A percentile compares a stretch with the other conserved stretches of the same genome.
Evolutionary conservation across 2,329 filamentous ascomycete species (phyloP).

Genomic region (Beauveria brongniartii): DNA sequence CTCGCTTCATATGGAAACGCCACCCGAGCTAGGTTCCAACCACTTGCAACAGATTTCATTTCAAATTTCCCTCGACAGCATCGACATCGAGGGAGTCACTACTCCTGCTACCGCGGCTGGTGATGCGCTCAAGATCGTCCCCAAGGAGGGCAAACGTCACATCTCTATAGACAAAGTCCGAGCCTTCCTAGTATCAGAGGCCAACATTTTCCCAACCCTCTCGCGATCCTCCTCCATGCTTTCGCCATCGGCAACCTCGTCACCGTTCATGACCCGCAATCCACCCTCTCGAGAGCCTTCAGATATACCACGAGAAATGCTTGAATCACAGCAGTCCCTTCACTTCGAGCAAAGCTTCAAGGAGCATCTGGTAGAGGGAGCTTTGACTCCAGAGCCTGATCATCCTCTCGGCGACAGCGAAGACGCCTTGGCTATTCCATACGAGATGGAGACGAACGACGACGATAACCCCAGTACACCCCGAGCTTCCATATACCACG

Average conservation of each 20-base stretch:
- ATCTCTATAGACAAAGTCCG: constrained; percentile 56
- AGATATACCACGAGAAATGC: constrained; percentile 13
- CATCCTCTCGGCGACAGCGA: constrained; percentile 41
- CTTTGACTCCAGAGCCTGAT: constrained; percentile 17
- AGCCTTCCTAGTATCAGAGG: constrained; percentile 59
- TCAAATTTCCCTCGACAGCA: constrained; percentile 54
- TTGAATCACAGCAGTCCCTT: constrained; percentile 18
- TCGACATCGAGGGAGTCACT: constrained; percentile 61
- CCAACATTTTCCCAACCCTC: constrained; percentile 54
- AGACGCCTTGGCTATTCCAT: constrained; percentile 48
- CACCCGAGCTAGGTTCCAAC: constrained; percentile 38
- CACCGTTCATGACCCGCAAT: constrained; percentile 39
- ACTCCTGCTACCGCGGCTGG: constrained; percentile 24
- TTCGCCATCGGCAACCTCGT: constrained; percentile 36
- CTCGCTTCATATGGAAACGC: constrained; percentile 54
- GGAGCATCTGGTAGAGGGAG: constrained; percentile 17
- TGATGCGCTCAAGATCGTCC: constrained; percentile 28
- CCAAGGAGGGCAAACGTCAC: constrained; percentile 57
- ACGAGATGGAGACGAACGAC: constrained; percentile 36
- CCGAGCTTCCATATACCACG: constrained; percentile 40
- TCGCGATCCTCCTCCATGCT: constrained; percentile 47
- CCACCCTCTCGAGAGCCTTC: constrained; percentile 24
- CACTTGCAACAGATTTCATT: constrained; percentile 51
- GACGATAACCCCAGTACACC: constrained; percentile 41
- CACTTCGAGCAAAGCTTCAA: constrained; percentile 11